Conservation (phyloP, 352 stramenopile species). For the Phytophthora meadii region DNA sequence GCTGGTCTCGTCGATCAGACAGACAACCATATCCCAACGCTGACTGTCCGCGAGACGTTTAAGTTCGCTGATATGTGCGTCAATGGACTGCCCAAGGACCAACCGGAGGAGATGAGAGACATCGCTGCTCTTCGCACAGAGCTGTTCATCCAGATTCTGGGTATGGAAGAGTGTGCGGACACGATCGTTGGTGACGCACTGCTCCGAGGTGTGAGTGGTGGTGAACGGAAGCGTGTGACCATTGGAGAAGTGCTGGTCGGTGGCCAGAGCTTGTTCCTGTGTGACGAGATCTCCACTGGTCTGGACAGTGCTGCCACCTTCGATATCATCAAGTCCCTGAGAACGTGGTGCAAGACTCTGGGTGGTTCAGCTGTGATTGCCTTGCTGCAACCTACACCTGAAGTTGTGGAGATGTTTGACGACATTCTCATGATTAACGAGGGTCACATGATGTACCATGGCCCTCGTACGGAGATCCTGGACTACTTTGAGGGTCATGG, state of each 20-base stretch:
- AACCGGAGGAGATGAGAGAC: slow-evolving; percentile 75
- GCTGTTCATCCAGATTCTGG: slow-evolving; percentile 78
- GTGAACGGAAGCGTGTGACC: slow-evolving; percentile 88
- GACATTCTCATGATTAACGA: slow-evolving; percentile 93
- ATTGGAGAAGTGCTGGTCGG: slow-evolving; percentile 92
- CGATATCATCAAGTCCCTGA: slow-evolving; percentile 88
- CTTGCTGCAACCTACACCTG: slow-evolving; percentile 78
- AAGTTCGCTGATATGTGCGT: slow-evolving; percentile 41
- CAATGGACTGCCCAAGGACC: slow-evolving; percentile 54
- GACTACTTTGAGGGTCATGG: slow-evolving; percentile 85
- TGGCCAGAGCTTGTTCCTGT: slow-evolving; percentile 77
- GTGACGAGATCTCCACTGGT: slow-evolving; percentile 94
- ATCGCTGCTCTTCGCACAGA: slow-evolving; percentile 69
- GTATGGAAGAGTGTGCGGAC: slow-evolving; percentile 89
- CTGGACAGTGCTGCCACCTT: slow-evolving; percentile 88
- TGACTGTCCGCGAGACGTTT: slow-evolving; percentile 38
- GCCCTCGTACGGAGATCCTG: slow-evolving; percentile 64
- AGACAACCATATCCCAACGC: slow-evolving; percentile 38
- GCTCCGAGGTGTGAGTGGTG: slow-evolving; percentile 89
- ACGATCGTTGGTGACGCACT: slow-evolving; percentile 91
- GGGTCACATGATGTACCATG: slow-evolving; percentile 93
- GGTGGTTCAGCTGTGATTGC: slow-evolving; percentile 44
- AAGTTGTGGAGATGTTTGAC: slow-evolving; percentile 95
- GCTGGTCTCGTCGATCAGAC: slow-evolving; percentile 61
- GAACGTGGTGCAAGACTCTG: slow-evolving; percentile 46